Conservation (phyloP, 345 rosid genomes). For the Odontarrhena argentea region DNA sequence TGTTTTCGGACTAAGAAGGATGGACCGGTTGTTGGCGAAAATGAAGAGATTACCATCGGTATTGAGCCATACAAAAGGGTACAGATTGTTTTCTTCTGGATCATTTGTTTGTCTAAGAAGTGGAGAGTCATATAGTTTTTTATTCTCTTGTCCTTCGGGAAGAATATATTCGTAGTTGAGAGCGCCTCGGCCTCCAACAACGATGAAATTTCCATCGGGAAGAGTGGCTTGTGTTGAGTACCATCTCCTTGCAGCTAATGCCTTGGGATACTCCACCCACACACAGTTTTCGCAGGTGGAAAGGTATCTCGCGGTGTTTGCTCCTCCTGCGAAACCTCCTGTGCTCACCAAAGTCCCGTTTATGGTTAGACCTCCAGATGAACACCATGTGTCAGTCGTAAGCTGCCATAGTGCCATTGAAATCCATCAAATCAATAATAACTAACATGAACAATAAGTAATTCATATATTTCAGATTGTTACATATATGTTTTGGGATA, state of each 20-base stretch:
- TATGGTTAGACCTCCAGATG: slow-evolving; percentile 74
- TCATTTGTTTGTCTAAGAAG: slow-evolving; percentile 61
- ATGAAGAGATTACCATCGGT: slow-evolving; percentile 88
- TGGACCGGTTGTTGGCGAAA: slow-evolving; percentile 72
- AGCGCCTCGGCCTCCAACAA: slow-evolving; percentile 80
- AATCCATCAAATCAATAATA: slow-evolving; percentile 13
- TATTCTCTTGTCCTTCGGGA: slow-evolving; percentile 48
- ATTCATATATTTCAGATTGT: too few species aligned
- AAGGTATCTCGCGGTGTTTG: slow-evolving; percentile 62
- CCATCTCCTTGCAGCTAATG: slow-evolving; percentile 77
- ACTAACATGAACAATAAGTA: not conserved
- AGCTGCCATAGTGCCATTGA: slow-evolving; percentile 45
- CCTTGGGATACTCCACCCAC: slow-evolving; percentile 67
- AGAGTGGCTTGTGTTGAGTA: slow-evolving; percentile 77
- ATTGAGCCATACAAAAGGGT: slow-evolving; percentile 73
- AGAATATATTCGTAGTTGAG: slow-evolving; percentile 77
- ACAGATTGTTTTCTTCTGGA: slow-evolving; percentile 67
- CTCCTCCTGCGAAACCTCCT: slow-evolving; percentile 71
- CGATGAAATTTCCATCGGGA: slow-evolving; percentile 68
- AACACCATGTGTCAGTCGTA: slow-evolving; percentile 91
- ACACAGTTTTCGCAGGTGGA: slow-evolving; percentile 37
- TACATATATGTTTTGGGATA: too few species aligned
- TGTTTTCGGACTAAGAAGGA: slow-evolving; percentile 56
- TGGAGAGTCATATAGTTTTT: slow-evolving; percentile 40
- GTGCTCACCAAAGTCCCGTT: slow-evolving; percentile 77